These are phyloP conservation scores for Hericium coralloides DNA, from an alignment of 768 basidiomycete genomes.

Conservation along the genomic window DNA sequence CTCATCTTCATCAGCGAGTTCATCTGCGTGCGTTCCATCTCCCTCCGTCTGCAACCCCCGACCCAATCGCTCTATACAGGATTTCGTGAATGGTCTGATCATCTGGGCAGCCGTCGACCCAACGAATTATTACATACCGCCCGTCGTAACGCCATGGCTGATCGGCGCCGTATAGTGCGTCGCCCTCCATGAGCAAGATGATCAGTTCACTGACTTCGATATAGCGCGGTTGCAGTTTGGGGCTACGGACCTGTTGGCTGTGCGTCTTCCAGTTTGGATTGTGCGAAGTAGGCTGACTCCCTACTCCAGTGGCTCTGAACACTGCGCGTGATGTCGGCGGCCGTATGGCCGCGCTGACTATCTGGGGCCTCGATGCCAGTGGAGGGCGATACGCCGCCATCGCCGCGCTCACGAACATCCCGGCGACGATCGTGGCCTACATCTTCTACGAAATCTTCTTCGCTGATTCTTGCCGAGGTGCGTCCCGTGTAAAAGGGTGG, in stretches of 20 bases:
- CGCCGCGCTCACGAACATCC: constrained; percentile 22
- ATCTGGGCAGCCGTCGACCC: constrained; percentile 19
- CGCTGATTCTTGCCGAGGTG: constrained; percentile 20
- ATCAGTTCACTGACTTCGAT: neutral
- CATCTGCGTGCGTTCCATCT: constrained; percentile 21
- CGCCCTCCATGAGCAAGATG: too few species aligned
- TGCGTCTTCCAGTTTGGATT: constrained; percentile 8
- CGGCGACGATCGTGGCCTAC: constrained; percentile 18
- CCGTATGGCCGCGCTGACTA: constrained; percentile 18
- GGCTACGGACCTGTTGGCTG: constrained; percentile 16
- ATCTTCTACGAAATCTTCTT: constrained; percentile 19
- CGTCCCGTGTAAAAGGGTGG: neutral
- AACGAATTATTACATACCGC: constrained; percentile 21
- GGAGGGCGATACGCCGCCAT: constrained; percentile 24
- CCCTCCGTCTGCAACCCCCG: neutral
- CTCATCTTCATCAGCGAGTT: constrained; percentile 34
- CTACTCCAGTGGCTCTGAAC: constrained; percentile 17
- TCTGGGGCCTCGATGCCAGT: constrained; percentile 20
- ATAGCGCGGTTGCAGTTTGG: constrained; percentile 17
- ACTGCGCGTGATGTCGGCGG: constrained; percentile 22
- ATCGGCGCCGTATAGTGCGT: constrained; percentile 19
- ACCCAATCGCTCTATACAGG: constrained; percentile 3
- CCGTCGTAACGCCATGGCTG: constrained; percentile 16
- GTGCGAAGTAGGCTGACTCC: neutral
- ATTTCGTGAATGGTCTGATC: constrained; percentile 17